Evolutionary conservation across 169 alveolate species (phyloP), one percentile per base, ranked within the genome.

Genomic region (Plasmodium inui): DNA sequence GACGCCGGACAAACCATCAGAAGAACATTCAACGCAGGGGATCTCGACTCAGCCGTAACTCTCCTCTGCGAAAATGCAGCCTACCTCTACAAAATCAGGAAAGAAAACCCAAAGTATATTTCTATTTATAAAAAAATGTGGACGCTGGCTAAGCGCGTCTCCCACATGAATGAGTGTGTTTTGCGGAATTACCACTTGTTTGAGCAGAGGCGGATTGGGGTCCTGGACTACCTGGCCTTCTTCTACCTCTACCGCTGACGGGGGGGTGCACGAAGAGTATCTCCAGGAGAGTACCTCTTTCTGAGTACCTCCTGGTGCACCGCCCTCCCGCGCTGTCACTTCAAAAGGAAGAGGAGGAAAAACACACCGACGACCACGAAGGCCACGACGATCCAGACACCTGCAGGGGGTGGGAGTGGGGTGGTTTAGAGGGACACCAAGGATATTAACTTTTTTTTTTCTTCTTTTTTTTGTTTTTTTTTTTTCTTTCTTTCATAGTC

Each of bases 321-420:
- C 4, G 5, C n/a, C 55, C 9, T 44, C 17, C 9, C 61, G 3
- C 22, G 8, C 8, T 19, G 26, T 88, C 74, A 88, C 50, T 88
- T 88, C 53, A 88, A 79, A 71, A 88, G 73, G 82, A 88, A 37
- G 57, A 88, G 41, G 26, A 88, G 88, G 89, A 88, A 88, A 34
- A 88, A 79, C 10, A 88, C 73, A 6, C 94, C 94, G 10, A 76
- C 82, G 19, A 88, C 83, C 3, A 88, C 26, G 17, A 79, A 82
- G 19, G 90, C 94, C 26, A 88, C 89, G 7, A 88, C 89, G 32
- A 88, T 67, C 94, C 94, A 88, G 17, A 88, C 94, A 14, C 94
- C 94, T 88, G 50, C 67, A 76, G 50, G 30, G 71, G 71, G 39
- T 4, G 41, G 34, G 34, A 39, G 5, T 26, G 39, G 34, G 12